phyloP scores from a whole-genome alignment of 2,329 filamentous ascomycete species.

The Colletotrichum tropicale region DNA sequence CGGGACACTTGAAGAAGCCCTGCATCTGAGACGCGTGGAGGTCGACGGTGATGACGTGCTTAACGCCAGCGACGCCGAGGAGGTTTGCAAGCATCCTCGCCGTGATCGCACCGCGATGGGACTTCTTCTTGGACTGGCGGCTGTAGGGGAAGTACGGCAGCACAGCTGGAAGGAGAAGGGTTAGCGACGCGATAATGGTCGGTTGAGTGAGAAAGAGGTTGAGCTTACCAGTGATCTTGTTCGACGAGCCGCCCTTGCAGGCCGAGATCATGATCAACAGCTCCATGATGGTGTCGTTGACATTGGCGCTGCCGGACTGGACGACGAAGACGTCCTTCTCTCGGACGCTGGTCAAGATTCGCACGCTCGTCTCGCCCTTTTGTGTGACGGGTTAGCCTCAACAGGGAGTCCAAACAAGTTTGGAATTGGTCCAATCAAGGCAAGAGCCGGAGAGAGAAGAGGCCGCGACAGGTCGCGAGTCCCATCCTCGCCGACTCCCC shows the following conservation, averaged over 20 bases:
- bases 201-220: background rate
- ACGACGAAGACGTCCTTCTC: conserved; percentile 99
- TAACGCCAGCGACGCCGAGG: conserved; percentile 89
- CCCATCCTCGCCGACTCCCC: background rate
- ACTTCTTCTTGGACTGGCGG: conserved; percentile 98
- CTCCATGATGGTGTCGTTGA: conserved; percentile 99
- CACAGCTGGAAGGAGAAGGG: conserved; percentile 61
- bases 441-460: background rate
- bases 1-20: conserved; percentile 96
- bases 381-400: conserved; percentile 35
- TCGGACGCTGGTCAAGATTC: conserved; percentile 77
- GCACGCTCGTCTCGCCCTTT: conserved; percentile 73
- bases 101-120: conserved; percentile 93
- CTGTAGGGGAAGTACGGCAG: conserved; percentile 99
- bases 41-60: conserved; percentile 97
- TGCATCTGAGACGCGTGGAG: conserved; percentile 99
- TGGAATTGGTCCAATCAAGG: conserved; percentile 20
- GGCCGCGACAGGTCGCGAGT: background rate
- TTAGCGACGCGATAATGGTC: conserved; percentile 7
- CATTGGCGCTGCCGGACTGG: conserved; percentile 92
- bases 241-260: conserved; percentile 96
- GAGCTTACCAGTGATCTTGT: conserved; percentile 86
- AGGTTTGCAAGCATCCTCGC: conserved; percentile 97
- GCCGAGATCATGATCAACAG: conserved; percentile 98
- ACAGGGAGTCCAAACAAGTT: conserved; percentile 21